These are phyloP conservation scores for Chaetomium strumarium DNA, from an alignment of 2,329 filamentous ascomycete species.

Conservation along the genomic window DNA sequence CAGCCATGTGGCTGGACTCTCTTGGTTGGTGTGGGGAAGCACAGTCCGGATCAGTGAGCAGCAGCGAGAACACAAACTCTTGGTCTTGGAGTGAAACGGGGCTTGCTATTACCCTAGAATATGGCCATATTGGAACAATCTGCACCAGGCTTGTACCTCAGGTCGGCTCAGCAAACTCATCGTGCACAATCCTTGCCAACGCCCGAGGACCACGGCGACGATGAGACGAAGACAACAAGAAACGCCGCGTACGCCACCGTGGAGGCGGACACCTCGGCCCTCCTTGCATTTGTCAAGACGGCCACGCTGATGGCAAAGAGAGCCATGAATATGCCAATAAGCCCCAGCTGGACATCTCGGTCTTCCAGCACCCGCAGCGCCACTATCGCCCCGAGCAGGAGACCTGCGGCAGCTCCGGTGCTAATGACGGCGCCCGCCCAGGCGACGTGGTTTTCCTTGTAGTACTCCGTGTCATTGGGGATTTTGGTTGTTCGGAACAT, in stretches of 20 bases:
- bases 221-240: constrained; percentile 14
- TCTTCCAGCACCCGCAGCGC: not conserved
- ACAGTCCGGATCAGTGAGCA: too few relatives aligned
- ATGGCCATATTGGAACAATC: too few relatives aligned
- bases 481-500: not conserved
- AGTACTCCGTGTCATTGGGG: not conserved
- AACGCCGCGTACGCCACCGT: constrained; percentile 13
- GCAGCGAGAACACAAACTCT: too few relatives aligned
- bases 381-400: constrained; percentile 7
- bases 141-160: too few relatives aligned
- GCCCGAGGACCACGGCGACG: too few relatives aligned
- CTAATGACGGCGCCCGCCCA: not conserved
- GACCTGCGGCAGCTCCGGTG: not conserved
- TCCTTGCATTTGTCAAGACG: constrained; percentile 12
- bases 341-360: not conserved
- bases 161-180: too few relatives aligned
- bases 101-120: too few relatives aligned
- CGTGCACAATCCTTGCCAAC: too few relatives aligned
- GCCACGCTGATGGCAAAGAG: constrained; percentile 8
- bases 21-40: too few relatives aligned
- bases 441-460: constrained; percentile 1
- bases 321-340: constrained; percentile 2
- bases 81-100: too few relatives aligned
- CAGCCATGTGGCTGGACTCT: too few relatives aligned
- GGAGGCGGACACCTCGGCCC: constrained; percentile 11